phyloP scores from a whole-genome alignment of 2,329 filamentous ascomycete species.

The Plectosphaerella cucumerina region DNA sequence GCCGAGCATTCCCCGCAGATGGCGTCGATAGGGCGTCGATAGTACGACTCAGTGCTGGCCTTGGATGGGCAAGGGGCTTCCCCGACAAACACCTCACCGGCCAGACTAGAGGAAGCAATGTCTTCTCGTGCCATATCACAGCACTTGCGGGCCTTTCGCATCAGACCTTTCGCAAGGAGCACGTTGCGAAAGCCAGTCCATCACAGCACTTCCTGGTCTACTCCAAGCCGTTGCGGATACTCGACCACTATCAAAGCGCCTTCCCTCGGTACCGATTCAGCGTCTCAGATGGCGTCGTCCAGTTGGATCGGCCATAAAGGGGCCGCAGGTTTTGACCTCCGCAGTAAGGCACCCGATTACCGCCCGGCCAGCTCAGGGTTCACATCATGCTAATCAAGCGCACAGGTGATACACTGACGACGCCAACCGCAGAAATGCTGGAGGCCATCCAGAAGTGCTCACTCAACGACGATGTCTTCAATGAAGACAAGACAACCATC shows the following conservation, averaged over 20 bases:
- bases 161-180: no score
- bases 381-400: background rate
- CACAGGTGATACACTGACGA: conserved; percentile 57
- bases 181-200: no score
- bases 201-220: no score
- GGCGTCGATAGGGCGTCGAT: no score
- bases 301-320: conserved; percentile 33
- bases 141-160: no score
- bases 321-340: conserved; percentile 32
- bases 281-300: conserved; percentile 3
- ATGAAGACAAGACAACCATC: conserved; percentile 74
- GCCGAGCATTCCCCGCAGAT: no score
- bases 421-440: conserved; percentile 78
- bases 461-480: conserved; percentile 79
- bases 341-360: conserved; percentile 24
- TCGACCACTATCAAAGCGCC: background rate
- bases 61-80: no score
- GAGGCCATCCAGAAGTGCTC: conserved; percentile 69
- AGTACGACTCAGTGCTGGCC: background rate
- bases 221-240: no score
- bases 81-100: no score
- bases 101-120: no score
- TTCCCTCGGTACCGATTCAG: background rate
- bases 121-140: no score
- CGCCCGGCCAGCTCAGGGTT: background rate